Percentiles rank a stretch among this genome's conserved stretches.
Conservation (phyloP, 768 basidiomycete species). For the Pleurotus salmoneostramineus region DNA sequence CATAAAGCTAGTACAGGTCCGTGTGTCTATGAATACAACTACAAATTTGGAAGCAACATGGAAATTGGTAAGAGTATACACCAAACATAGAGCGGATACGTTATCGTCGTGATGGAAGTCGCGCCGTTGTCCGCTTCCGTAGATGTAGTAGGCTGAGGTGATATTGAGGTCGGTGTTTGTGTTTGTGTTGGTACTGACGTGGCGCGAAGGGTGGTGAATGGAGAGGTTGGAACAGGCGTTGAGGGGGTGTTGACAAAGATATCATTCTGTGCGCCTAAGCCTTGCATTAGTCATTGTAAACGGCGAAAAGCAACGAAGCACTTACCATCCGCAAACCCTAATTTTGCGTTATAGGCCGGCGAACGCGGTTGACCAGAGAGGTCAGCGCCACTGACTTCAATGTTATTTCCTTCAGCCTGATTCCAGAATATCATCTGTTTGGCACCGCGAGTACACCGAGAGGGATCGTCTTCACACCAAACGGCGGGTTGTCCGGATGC, state of each 20-base stretch:
- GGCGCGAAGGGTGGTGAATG: background rate
- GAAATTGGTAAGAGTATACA: background rate
- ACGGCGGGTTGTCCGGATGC: constrained; percentile 28
- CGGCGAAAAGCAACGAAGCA: background rate
- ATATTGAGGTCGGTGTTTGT: background rate
- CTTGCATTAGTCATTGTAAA: too few relatives aligned
- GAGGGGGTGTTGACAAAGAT: background rate
- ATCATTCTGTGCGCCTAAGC: constrained; percentile 7
- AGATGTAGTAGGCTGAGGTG: background rate
- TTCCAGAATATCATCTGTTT: constrained; percentile 44
- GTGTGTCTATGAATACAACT: background rate
- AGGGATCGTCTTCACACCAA: constrained; percentile 35
- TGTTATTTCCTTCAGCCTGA: constrained; percentile 39
- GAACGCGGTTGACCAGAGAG: constrained; percentile 36
- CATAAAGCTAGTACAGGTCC: background rate
- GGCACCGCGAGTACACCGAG: constrained; percentile 30
- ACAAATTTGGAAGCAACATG: background rate
- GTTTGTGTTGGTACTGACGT: background rate
- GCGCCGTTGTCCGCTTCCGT: background rate
- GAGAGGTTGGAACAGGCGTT: background rate
- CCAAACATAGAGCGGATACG: too few relatives aligned
- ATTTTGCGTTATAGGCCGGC: constrained; percentile 27
- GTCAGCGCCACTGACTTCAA: constrained; percentile 34
- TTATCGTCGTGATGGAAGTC: background rate
- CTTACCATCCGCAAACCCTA: constrained; percentile 3